Evolutionary conservation across 2,329 filamentous ascomycete species (phyloP).

Genomic region (Pseudocercospora fuligena): DNA sequence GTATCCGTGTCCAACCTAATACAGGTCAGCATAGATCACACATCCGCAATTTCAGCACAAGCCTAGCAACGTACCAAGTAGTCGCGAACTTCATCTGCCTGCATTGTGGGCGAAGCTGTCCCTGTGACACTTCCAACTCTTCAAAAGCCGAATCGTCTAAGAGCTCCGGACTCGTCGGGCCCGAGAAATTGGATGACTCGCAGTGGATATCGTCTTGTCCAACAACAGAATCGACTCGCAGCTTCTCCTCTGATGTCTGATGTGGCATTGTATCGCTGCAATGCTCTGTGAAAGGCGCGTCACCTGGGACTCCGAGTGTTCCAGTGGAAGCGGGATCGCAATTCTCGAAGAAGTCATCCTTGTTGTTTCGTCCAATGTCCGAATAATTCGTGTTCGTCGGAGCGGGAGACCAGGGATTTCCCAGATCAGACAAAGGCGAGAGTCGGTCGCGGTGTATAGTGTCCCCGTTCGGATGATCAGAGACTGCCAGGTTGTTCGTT

Average conservation of each 20-base stretch:
- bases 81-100: slow-evolving; percentile 5
- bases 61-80: slow-evolving; percentile 31
- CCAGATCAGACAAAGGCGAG: neutral
- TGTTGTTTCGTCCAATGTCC: neutral
- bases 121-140: neutral
- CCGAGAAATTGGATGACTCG: slow-evolving; percentile 1
- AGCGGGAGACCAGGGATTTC: neutral
- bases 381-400: neutral
- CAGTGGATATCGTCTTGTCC: neutral
- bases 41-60: neutral
- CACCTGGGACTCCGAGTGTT: neutral
- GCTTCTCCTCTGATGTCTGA: neutral
- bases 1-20: slow-evolving; percentile 41
- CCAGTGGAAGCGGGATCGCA: neutral
- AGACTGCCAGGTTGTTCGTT: neutral
- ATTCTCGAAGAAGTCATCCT: neutral
- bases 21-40: neutral
- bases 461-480: neutral
- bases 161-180: neutral
- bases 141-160: neutral
- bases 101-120: slow-evolving; percentile 11
- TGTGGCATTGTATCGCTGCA: neutral
- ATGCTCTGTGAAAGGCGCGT: neutral
- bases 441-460: neutral
- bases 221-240: neutral